A percentile compares a stretch with the other conserved stretches of the same genome.
phyloP scores from a whole-genome alignment of 306 rosid genomes.

The Abrus precatorius region DNA sequence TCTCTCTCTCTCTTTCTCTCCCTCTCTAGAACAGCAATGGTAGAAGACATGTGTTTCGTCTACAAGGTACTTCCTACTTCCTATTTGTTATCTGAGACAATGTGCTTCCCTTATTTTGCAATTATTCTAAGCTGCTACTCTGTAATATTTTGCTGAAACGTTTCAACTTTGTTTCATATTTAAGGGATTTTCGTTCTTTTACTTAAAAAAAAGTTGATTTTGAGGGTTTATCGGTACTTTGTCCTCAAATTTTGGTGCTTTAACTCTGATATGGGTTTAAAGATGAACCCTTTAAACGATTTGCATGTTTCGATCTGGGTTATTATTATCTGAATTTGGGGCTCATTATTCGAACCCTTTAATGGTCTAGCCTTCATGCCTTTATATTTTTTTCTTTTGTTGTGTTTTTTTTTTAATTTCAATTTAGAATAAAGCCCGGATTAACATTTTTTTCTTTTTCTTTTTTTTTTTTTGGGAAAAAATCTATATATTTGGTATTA shows the following conservation, averaged over 20 bases:
- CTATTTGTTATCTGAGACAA: slow-evolving; percentile 32
- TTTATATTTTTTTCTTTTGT: background rate
- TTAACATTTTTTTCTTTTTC: background rate
- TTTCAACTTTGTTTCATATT: slow-evolving; percentile 23
- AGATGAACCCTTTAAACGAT: slow-evolving; percentile 35
- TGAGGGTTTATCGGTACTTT: slow-evolving; percentile 18
- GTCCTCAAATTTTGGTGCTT: slow-evolving; percentile 16
- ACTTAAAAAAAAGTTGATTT: background rate
- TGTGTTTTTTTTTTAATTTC: slow-evolving; percentile 4
- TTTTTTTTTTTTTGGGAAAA: background rate
- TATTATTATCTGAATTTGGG: slow-evolving; percentile 36
- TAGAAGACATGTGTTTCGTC: slow-evolving; percentile 67
- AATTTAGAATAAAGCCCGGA: background rate
- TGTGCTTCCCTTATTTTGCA: slow-evolving; percentile 36
- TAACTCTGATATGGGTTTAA: slow-evolving; percentile 26
- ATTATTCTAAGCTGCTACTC: background rate
- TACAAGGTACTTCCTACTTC: slow-evolving; percentile 66
- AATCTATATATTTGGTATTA: slow-evolving; percentile 14
- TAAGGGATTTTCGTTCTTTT: background rate
- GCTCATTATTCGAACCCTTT: slow-evolving; percentile 29
- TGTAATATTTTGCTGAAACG: slow-evolving; percentile 14
- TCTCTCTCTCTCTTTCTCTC: slow-evolving; percentile 27
- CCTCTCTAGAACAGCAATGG: slow-evolving; percentile 61
- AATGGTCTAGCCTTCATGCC: slow-evolving; percentile 22
- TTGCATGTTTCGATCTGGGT: slow-evolving; percentile 54